Conservation (phyloP, 2,329 filamentous ascomycete genomes). For the Penicillium brevicompactum region DNA sequence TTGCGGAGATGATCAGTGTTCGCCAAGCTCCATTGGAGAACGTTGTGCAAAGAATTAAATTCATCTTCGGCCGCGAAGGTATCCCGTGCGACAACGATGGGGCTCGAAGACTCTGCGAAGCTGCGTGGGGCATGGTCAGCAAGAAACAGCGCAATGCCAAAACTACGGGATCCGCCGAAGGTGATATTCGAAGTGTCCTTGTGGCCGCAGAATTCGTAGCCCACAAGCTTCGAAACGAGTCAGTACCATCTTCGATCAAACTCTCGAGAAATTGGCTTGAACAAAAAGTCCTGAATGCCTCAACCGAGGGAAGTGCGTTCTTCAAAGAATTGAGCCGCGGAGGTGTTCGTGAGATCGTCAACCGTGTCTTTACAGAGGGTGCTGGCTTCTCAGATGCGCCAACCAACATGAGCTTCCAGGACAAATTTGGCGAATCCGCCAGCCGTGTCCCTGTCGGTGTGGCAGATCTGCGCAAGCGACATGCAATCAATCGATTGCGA, state of each 20-base stretch:
- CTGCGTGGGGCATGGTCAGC: constrained; percentile 64
- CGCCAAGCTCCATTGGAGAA: constrained; percentile 86
- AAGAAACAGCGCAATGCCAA: constrained; percentile 56
- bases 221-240: constrained; percentile 56
- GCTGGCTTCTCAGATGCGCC: constrained; percentile 59
- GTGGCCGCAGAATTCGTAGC: constrained; percentile 69
- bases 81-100: constrained; percentile 88
- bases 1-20: constrained; percentile 89
- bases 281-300: constrained; percentile 56
- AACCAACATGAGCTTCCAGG: constrained; percentile 40
- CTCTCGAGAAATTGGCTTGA: constrained; percentile 65
- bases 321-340: constrained; percentile 64
- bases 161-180: constrained; percentile 47
- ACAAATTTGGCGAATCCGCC: constrained; percentile 31
- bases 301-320: constrained; percentile 55
- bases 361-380: constrained; percentile 66
- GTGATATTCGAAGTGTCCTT: constrained; percentile 65
- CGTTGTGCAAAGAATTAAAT: constrained; percentile 77
- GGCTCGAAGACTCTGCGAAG: constrained; percentile 70
- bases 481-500: constrained; percentile 59
- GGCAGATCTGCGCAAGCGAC: constrained; percentile 61
- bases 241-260: constrained; percentile 35
- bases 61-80: constrained; percentile 84
- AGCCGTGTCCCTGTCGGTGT: constrained; percentile 53
- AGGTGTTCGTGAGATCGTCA: constrained; percentile 65